A percentile compares a stretch with the other conserved stretches of the same genome.
Evolutionary conservation across 495 filamentous ascomycete species (phyloP).

Genomic region (Aspergillus ostianus): DNA sequence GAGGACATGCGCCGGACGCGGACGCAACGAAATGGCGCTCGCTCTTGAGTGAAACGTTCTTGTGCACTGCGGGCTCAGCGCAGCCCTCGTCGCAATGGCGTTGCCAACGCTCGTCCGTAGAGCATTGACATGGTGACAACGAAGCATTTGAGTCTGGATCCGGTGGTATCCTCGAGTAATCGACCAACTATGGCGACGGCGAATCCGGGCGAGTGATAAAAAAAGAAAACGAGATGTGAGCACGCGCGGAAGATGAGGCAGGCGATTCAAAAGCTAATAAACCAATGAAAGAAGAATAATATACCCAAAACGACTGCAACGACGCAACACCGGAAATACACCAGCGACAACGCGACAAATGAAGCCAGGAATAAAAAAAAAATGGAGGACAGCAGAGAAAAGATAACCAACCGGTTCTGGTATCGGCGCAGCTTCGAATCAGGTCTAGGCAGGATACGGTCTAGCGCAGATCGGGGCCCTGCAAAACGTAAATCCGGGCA

Average conservation of each 20-base stretch:
- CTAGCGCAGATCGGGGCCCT: background rate
- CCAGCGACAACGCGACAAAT: background rate
- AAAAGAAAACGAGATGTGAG: background rate
- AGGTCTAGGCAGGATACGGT: slow-evolving; percentile 8
- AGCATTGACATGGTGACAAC: slow-evolving; percentile 21
- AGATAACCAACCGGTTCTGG: background rate
- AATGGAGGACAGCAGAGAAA: background rate
- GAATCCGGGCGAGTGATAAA: background rate
- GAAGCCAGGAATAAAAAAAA: background rate
- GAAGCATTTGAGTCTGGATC: slow-evolving; percentile 20
- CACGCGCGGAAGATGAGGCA: background rate
- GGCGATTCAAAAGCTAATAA: background rate
- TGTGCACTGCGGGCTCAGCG: slow-evolving; percentile 8
- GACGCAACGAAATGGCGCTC: background rate
- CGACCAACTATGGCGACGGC: background rate
- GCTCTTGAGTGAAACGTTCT: slow-evolving; percentile 1
- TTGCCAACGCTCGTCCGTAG: slow-evolving; percentile 15
- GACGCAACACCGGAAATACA: background rate
- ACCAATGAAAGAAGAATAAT: background rate
- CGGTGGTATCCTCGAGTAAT: background rate
- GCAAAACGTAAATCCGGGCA: background rate
- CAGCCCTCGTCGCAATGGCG: slow-evolving; percentile 12
- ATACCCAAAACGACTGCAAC: background rate
- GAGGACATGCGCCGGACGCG: background rate
- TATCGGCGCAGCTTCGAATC: slow-evolving; percentile 6